A percentile compares a stretch with the other conserved stretches of the same genome.
Evolutionary conservation across 2,329 filamentous ascomycete genomes (phyloP).

Genomic region (Pseudogymnoascus sp.): DNA sequence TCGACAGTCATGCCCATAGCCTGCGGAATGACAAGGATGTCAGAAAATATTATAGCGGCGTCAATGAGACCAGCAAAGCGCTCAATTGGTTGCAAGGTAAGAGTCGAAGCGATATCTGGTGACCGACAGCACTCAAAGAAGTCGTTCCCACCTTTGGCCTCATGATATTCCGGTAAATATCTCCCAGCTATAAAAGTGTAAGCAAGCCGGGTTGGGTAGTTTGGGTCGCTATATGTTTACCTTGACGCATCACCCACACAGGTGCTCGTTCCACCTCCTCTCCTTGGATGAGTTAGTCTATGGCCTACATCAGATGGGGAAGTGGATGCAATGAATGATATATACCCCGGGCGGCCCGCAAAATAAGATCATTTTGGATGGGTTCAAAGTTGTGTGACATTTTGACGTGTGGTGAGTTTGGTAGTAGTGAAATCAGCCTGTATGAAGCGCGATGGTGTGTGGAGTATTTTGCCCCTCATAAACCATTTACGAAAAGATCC

Average conservation of each 20-base stretch:
- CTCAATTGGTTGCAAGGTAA: conserved; percentile 92
- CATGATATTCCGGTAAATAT: conserved; percentile 95
- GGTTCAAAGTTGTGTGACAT: conserved; percentile 71
- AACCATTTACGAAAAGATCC: background rate
- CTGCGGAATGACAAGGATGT: conserved; percentile 95
- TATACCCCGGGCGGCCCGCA: conserved; percentile 79
- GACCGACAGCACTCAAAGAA: conserved; percentile 97
- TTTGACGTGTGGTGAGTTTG: background rate
- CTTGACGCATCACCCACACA: conserved; percentile 99
- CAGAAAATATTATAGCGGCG: conserved; percentile 96
- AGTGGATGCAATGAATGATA: conserved; percentile 3
- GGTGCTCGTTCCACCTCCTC: conserved; percentile 86
- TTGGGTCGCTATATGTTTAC: conserved; percentile 39
- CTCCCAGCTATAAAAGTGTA: conserved; percentile 59
- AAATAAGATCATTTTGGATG: conserved; percentile 83
- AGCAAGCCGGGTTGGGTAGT: conserved; percentile 7
- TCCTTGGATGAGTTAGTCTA: conserved; percentile 43
- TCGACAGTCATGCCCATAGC: conserved; percentile 98
- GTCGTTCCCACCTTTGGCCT: conserved; percentile 81
- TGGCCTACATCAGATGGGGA: background rate
- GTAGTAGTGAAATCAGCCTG: conserved; percentile 23
- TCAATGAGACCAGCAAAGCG: conserved; percentile 86
- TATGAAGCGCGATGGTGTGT: background rate
- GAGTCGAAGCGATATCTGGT: conserved; percentile 82
- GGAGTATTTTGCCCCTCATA: conserved; percentile 4